Base-by-base conservation (phyloP, 371 early-diverging fungal species). In the Mortierella sp. region DNA sequence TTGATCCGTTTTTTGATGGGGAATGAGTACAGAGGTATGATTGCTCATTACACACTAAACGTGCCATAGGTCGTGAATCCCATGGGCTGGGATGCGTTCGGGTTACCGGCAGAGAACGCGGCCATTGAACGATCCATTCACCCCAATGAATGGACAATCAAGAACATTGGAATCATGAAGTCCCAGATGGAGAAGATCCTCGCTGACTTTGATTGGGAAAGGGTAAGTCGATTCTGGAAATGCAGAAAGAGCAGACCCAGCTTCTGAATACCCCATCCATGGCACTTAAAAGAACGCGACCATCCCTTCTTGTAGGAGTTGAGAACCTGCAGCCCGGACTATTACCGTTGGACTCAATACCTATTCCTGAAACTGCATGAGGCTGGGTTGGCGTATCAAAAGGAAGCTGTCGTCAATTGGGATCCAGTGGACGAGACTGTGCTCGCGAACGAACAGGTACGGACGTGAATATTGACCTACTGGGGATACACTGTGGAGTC, bases 41-140 rank as follows among this genome's bases (percentile, higher is more conserved):
- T n/a, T n/a, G n/a, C n/a, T n/a, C n/a, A n/a, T n/a, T n/a, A n/a
- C n/a, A n/a, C n/a, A 42, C 43, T 4, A 19, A 27, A 39, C 21
- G 46, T 6, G 10, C 6, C 18, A 58, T 72, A 90, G 81, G 91
- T 93, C 5, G 69, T 96, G 0, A 94, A 93, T 79, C 97, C 99
- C 1, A 98, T 98, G 92, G 99, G 98, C 5, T 98, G 98, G 94
- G 99, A 99, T 78, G 96, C 99, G 8, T 99, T 98, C 84, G 99
- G 99, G 5, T 87, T 99, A 14, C 99, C 99, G 0, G 98, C 98
- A 14, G 99, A 99, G 76, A 98, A 99, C 80, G 96, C 96, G 0
- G 99, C 99, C 2, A 93, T 96, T 38, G 94, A 96, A 69, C 87
- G 94, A 18, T 86, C 88, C 7, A 82, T 92, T 38, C 87, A 89